Base-by-base conservation (phyloP, 2,329 filamentous ascomycete genomes). In the Helicocarpus griseus region DNA sequence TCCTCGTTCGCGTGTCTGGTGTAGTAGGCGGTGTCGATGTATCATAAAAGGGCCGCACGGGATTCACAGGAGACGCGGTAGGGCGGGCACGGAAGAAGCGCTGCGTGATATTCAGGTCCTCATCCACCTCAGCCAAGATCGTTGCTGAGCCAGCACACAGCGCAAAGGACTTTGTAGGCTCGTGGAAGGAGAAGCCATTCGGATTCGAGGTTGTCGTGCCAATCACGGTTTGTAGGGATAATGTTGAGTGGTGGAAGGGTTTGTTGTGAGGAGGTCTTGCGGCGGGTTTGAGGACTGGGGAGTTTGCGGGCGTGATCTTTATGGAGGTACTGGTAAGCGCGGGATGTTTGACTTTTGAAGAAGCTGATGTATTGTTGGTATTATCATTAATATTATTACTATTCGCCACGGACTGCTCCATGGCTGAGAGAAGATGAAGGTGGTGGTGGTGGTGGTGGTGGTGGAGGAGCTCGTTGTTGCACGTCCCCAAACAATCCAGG, bases 71-170 rank as follows among this genome's bases (percentile, higher is more conserved):
- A 21, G 83, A 82, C 9, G 76, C 75, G 8, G 77, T 77, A 9
- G 90, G 89, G 29, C 87, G 81, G 38, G 91, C 93, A 63, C 89
- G 82, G 73, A 88, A 97, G 73, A 97, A 97, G 54, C 89, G 85
- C 66, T 97, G 91, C 1, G 78, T 79, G 62, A 84, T 69, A 53
- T 73, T 68, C 55, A 77, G 63, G 29, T 86, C 76, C 48, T 82
- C 80, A 57, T 88, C 81, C 49, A 96, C 76, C 59, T 87, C 83
- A 6, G 90, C 88, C 17, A 97, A 81, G 0, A 98, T 88, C n/a
- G 89, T 91, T 40, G 91, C 89, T 8, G 89, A 93, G 51, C 93
- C 93, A 7, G 93, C 91, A 56, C 89, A 90, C 66, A 95, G 93
- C 51, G 89, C 89, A 69, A 97, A 95, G 48, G 77, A 77, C 52